Base-by-base conservation (phyloP, 2,329 filamentous ascomycete genomes). In the Fusarium sororula region DNA sequence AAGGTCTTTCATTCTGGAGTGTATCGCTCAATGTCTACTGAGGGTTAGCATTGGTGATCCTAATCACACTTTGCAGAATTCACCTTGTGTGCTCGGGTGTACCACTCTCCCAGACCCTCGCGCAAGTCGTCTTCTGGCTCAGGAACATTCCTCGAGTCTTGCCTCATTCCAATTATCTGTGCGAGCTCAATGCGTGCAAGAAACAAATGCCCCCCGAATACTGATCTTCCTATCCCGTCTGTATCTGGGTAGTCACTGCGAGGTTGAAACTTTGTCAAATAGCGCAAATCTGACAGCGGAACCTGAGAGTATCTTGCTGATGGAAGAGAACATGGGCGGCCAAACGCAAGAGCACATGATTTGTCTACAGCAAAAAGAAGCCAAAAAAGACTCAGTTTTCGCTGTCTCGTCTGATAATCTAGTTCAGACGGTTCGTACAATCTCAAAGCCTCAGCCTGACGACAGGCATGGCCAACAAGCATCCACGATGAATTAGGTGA, bases 381-480 rank as follows among this genome's bases (percentile, higher is more conserved):
- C 68, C 68, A 70, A 32, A 70, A 68, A 2, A 70, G 24, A 17
- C 58, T 59, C 5, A 70, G 3, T 3, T 32, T 38, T 22, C 64
- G 41, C 17, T 70, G 64, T 1, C 22, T 24, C 6, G 35, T 55
- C 38, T 32, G 42, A 28, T 30, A 50, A 11, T 58, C 64, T 17
- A 7, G 15, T 11, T 22, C 11, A 4, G n/a, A 22, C 2, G 38
- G 13, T 8, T 20, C 7, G 7, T 64, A 35, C 7, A 70, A 35
- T 1, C 48, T 42, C 4, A 70, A 22, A 9, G 54, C 68, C 35
- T 70, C 55, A 8, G 54, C 68, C 10, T 68, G 68, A 7, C 54
- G 64, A 24, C 64, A 68, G 5, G 68, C 68, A 26, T 70, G 68
- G 22, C 68, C 59, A 14, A 68, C 50, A 9, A 70, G 38, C 68